phyloP scores from a whole-genome alignment of 2,329 filamentous ascomycete genomes.

The Colletotrichum lentis region DNA sequence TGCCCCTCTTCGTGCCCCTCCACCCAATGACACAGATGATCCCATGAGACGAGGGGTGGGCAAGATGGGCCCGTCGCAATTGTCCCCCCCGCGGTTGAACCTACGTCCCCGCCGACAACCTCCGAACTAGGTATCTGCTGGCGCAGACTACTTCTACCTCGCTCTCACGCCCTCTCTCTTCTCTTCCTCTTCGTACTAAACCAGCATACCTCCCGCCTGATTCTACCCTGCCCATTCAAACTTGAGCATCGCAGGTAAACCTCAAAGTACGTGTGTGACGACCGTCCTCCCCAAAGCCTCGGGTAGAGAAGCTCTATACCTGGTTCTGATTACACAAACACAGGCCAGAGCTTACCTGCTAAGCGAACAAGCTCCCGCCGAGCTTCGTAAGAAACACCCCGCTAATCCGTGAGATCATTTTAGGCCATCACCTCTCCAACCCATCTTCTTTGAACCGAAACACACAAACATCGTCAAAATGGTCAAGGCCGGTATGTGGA shows the following conservation, averaged over 20 bases:
- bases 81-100: slow-evolving; percentile 36
- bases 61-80: slow-evolving; percentile 27
- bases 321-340: background rate
- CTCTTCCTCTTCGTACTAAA: slow-evolving; percentile 9
- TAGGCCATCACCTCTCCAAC: slow-evolving; percentile 13
- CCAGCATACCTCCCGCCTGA: background rate
- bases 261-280: slow-evolving; percentile 3
- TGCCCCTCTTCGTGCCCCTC: slow-evolving; percentile 36
- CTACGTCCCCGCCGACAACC: slow-evolving; percentile 37
- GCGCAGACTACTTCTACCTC: slow-evolving; percentile 34
- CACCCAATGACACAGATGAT: slow-evolving; percentile 31
- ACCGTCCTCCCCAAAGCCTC: background rate
- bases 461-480: slow-evolving; percentile 51
- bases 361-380: slow-evolving; percentile 21
- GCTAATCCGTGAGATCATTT: slow-evolving; percentile 34
- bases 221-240: slow-evolving; percentile 6
- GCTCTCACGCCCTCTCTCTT: slow-evolving; percentile 9
- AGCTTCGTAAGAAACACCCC: slow-evolving; percentile 34
- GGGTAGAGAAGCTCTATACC: background rate
- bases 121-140: slow-evolving; percentile 37
- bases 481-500: slow-evolving; percentile 68
- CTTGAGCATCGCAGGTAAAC: slow-evolving; percentile 10
- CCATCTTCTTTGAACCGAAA: slow-evolving; percentile 22
- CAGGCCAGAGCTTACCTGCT: slow-evolving; percentile 19
- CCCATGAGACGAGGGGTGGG: slow-evolving; percentile 22